phyloP scores from a whole-genome alignment of 2,329 filamentous ascomycete genomes.

The Sporothrix phasma region DNA sequence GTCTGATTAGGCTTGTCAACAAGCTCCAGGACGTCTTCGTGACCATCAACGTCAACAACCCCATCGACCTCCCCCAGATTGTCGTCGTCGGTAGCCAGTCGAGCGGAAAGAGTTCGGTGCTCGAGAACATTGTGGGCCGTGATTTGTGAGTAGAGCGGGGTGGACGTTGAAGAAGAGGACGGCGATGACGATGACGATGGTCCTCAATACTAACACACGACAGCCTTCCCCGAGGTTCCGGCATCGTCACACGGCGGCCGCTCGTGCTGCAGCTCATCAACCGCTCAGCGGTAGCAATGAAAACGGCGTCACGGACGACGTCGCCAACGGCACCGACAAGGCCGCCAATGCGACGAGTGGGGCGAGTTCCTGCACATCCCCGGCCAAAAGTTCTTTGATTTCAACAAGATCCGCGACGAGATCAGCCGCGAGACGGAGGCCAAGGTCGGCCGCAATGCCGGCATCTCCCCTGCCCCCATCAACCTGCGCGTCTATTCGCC shows the following conservation, averaged over 20 bases:
- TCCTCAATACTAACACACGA: neutral
- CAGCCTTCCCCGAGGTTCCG: conserved; percentile 91
- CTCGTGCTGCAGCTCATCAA: conserved; percentile 98
- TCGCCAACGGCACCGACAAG: conserved; percentile 58
- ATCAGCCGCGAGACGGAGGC: conserved; percentile 71
- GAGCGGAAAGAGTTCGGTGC: conserved; percentile 96
- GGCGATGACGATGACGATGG: neutral
- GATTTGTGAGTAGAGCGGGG: conserved; percentile 75
- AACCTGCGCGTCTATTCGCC: conserved; percentile 98
- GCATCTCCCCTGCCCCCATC: conserved; percentile 94
- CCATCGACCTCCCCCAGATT: conserved; percentile 97
- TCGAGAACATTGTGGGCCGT: conserved; percentile 97
- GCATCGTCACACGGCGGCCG: conserved; percentile 91
- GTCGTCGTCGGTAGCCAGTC: conserved; percentile 97
- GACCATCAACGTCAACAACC: conserved; percentile 97
- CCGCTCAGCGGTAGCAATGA: conserved; percentile 54
- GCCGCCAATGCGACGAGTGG: conserved; percentile 93
- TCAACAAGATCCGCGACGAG: conserved; percentile 96
- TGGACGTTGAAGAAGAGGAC: too few species aligned
- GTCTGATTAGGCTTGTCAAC: conserved; percentile 67
- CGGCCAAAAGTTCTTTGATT: conserved; percentile 80
- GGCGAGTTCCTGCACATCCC: conserved; percentile 97
- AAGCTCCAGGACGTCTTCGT: conserved; percentile 99
- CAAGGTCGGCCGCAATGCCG: conserved; percentile 79
- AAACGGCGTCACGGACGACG: conserved; percentile 63